Conservation (phyloP, 2,329 filamentous ascomycete species). For the Myriosclerotinia duriaeana region DNA sequence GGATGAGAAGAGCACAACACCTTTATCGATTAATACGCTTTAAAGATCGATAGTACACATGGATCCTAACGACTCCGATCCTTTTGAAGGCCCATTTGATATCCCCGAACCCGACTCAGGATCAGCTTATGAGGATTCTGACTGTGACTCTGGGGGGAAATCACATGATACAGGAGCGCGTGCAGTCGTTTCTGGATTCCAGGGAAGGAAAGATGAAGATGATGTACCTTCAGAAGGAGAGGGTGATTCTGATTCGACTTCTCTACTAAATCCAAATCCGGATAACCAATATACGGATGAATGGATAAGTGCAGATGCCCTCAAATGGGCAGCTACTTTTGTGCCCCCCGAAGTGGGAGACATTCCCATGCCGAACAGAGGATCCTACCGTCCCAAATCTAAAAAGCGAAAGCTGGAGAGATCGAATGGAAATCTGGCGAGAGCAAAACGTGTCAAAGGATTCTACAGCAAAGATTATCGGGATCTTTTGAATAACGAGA, state of each 20-base stretch:
- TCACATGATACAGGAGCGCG: constrained; percentile 25
- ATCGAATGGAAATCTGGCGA: constrained; percentile 25
- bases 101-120: constrained; percentile 33
- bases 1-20: constrained; percentile 19
- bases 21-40: constrained; percentile 27
- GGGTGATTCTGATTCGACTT: constrained; percentile 7
- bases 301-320: constrained; percentile 29
- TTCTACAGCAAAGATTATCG: constrained; percentile 52
- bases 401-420: constrained; percentile 31
- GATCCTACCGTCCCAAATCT: background rate
- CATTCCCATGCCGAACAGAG: constrained; percentile 32
- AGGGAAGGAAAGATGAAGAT: background rate
- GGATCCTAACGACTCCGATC: constrained; percentile 29
- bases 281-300: constrained; percentile 22
- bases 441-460: constrained; percentile 41
- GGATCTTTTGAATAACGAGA: constrained; percentile 55
- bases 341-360: constrained; percentile 31
- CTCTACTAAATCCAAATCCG: constrained; percentile 5
- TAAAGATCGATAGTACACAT: constrained; percentile 28
- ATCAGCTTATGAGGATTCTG: constrained; percentile 36
- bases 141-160: constrained; percentile 24
- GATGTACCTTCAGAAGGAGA: constrained; percentile 7
- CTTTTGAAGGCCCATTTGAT: constrained; percentile 2
- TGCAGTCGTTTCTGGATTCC: background rate
- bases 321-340: constrained; percentile 37